phyloP scores from a whole-genome alignment of 441 rosid genomes.

The Manihot esculenta region DNA sequence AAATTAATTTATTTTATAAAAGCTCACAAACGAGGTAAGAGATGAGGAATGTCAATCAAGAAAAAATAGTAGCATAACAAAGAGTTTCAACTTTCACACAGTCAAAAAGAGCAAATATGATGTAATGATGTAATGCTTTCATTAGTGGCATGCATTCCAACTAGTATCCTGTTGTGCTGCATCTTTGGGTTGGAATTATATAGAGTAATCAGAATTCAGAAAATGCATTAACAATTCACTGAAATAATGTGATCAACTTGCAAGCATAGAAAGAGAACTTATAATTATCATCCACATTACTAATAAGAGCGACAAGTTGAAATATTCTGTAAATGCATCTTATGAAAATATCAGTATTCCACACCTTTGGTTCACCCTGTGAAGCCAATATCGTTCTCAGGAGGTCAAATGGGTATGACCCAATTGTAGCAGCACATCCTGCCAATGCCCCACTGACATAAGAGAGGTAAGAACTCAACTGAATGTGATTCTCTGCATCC shows the following conservation, averaged over 20 bases:
- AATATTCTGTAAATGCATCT: not conserved
- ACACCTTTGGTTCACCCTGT: slow-evolving; percentile 97
- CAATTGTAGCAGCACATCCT: slow-evolving; percentile 94
- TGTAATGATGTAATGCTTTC: no score
- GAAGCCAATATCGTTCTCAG: slow-evolving; percentile 88
- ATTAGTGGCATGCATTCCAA: no score
- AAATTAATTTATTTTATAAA: no score
- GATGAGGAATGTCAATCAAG: no score
- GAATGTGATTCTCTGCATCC: slow-evolving; percentile 80
- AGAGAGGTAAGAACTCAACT: slow-evolving; percentile 80
- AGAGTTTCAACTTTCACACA: no score
- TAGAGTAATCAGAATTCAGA: not conserved
- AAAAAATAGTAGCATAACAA: no score
- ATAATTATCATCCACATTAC: not conserved
- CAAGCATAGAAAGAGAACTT: not conserved
- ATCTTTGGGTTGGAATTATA: not conserved
- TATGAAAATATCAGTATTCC: not conserved
- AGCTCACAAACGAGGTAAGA: no score
- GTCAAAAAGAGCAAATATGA: no score
- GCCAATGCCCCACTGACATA: slow-evolving; percentile 89
- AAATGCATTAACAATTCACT: not conserved
- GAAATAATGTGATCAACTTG: not conserved
- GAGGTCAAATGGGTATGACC: slow-evolving; percentile 97
- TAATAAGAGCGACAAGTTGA: not conserved
- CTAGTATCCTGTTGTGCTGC: not conserved